These are phyloP conservation scores for Gynochthodes officinalis DNA, from an alignment of 257 asterid genomes.

Conservation along the genomic window DNA sequence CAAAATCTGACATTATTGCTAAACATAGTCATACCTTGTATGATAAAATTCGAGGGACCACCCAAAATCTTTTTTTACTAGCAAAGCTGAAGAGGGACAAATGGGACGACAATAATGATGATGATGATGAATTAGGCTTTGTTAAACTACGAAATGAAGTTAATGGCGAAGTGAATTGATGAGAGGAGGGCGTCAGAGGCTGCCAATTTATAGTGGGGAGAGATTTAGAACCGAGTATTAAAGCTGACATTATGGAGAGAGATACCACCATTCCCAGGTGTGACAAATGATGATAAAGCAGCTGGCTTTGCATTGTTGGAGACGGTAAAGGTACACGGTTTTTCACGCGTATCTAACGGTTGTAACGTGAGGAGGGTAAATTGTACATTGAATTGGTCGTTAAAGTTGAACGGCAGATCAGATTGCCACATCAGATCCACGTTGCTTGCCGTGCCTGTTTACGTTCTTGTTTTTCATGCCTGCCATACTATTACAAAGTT, in stretches of 20 bases:
- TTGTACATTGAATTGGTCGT: too few relatives aligned
- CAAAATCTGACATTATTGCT: neutral
- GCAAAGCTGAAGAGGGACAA: neutral
- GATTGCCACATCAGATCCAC: too few relatives aligned
- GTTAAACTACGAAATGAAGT: neutral
- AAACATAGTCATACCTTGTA: conserved; percentile 9
- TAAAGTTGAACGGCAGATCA: too few relatives aligned
- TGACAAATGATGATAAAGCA: too few relatives aligned
- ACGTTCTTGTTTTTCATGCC: too few relatives aligned
- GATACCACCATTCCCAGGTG: too few relatives aligned
- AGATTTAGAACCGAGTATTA: conserved; percentile 2
- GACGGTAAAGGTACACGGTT: too few relatives aligned
- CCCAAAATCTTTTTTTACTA: neutral
- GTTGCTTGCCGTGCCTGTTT: too few relatives aligned
- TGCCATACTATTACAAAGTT: too few relatives aligned
- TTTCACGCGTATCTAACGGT: too few relatives aligned
- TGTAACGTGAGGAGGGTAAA: too few relatives aligned
- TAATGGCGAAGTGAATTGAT: neutral
- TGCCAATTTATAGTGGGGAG: conserved; percentile 24
- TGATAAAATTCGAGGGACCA: conserved; percentile 6
- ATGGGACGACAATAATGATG: neutral
- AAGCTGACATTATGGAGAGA: conserved; percentile 5
- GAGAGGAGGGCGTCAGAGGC: neutral
- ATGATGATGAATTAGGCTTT: neutral
- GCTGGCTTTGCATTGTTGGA: too few relatives aligned